phyloP scores from a whole-genome alignment of 2,329 filamentous ascomycete species.

The Tolypocladium tundrense region DNA sequence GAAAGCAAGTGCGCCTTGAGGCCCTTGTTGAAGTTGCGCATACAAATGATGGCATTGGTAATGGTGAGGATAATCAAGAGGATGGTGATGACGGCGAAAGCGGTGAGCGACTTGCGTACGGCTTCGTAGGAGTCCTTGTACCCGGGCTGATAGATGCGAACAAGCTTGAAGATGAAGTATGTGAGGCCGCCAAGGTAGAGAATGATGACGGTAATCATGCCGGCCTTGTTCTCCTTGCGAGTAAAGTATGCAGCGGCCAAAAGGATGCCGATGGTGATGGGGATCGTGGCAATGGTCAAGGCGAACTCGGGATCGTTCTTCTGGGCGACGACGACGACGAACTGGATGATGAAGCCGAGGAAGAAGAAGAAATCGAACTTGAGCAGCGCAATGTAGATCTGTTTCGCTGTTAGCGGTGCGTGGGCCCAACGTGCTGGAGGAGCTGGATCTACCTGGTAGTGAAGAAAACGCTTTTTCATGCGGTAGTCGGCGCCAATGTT shows the following conservation, averaged over 20 bases:
- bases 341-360: slow-evolving; percentile 95
- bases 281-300: slow-evolving; percentile 81
- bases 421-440: neutral
- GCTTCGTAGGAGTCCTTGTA: slow-evolving; percentile 57
- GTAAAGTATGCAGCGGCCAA: slow-evolving; percentile 78
- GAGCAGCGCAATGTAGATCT: slow-evolving; percentile 95
- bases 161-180: slow-evolving; percentile 97
- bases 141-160: slow-evolving; percentile 75
- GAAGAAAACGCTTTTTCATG: slow-evolving; percentile 92
- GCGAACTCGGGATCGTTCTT: slow-evolving; percentile 65
- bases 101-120: slow-evolving; percentile 76
- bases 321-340: slow-evolving; percentile 78
- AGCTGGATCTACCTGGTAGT: slow-evolving; percentile 66
- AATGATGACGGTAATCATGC: slow-evolving; percentile 70
- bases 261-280: slow-evolving; percentile 82
- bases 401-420: slow-evolving; percentile 9
- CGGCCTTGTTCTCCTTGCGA: slow-evolving; percentile 66
- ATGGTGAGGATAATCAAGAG: slow-evolving; percentile 84
- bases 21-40: slow-evolving; percentile 80
- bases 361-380: slow-evolving; percentile 99
- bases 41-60: slow-evolving; percentile 75
- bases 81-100: slow-evolving; percentile 90
- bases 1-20: slow-evolving; percentile 75
- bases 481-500: slow-evolving; percentile 94
- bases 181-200: slow-evolving; percentile 82